Base-by-base conservation (phyloP, 2,329 filamentous ascomycete genomes). In the Ophiostoma sp. region DNA sequence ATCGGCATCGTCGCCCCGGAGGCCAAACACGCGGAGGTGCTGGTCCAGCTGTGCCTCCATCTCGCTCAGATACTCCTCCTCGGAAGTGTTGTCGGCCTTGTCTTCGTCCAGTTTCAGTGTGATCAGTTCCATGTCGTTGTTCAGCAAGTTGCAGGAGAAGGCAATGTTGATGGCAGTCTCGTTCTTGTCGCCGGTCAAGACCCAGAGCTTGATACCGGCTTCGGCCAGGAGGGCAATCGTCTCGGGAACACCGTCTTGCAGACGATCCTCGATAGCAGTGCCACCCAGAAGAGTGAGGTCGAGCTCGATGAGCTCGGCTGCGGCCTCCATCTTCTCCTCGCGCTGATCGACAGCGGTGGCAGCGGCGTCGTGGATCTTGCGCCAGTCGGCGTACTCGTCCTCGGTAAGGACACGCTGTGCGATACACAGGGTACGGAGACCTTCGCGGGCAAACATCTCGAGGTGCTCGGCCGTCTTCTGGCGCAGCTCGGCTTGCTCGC, bases 91-190 rank as follows among this genome's bases (percentile, higher is more conserved):
- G 16, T 84, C 79, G 9, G 80, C 76, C 70, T 89, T 85, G 68
- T 93, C 89, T 72, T 96, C 92, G 0, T 91, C 86, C 42, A 95
- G 84, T 76, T 96, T 96, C 73, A 99, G 84, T 65, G 96, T 87
- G 72, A 99, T 91, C 71, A 99, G 82, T 73, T 99, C 95, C 95
- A 99, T 97, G 73, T 97, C 92, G 78, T 97, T 99, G 79, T 94
- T 93, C 68, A 99, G 85, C 44, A 99, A 84, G 74, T 99, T 99
- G 82, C 96, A 99, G 11, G 96, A 99, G 79, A 98, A 99, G 2
- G 95, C 95, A 76, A 99, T 99, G 80, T 99, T 99, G 87, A 99
- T 99, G 69, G 96, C 95, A 38, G 95, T 99, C 80, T 99, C 95
- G 44, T 98, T 94, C 79, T 98, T 99, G 83, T 99, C 95, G 72